These are phyloP conservation scores for Gaultheria prostrata DNA, from an alignment of 148 eudicot genomes.

Conservation along the genomic window DNA sequence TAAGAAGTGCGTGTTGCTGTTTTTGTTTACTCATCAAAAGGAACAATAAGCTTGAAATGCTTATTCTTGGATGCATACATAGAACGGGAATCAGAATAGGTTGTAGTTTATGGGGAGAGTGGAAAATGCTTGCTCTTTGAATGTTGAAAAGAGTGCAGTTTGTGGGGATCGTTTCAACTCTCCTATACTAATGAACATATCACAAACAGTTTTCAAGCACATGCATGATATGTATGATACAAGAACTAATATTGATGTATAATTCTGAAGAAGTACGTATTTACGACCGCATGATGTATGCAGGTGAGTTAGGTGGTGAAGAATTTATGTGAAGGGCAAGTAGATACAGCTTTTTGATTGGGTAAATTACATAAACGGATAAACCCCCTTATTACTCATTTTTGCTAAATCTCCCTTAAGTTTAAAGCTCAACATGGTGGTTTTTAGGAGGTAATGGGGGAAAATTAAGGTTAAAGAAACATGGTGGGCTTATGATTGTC, in stretches of 20 bases:
- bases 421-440: no score
- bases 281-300: background rate
- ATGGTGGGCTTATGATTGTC: no score
- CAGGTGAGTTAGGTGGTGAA: background rate
- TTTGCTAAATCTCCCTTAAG: no score
- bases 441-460: no score
- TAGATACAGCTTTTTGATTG: background rate
- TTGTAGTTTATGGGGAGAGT: constrained; percentile 8
- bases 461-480: no score
- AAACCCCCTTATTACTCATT: no score
- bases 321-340: background rate
- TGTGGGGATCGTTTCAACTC: background rate
- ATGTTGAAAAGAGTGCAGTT: background rate
- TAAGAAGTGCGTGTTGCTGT: background rate
- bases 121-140: background rate
- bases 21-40: background rate
- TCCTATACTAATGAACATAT: background rate
- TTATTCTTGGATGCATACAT: background rate
- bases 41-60: background rate
- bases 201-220: background rate
- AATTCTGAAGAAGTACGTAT: background rate
- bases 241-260: background rate
- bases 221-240: background rate
- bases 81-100: background rate
- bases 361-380: no score